A percentile compares a stretch with the other conserved stretches of the same genome.
phyloP scores from a whole-genome alignment of 139 green algal genomes.

The Chlamydomonas eustigma region DNA sequence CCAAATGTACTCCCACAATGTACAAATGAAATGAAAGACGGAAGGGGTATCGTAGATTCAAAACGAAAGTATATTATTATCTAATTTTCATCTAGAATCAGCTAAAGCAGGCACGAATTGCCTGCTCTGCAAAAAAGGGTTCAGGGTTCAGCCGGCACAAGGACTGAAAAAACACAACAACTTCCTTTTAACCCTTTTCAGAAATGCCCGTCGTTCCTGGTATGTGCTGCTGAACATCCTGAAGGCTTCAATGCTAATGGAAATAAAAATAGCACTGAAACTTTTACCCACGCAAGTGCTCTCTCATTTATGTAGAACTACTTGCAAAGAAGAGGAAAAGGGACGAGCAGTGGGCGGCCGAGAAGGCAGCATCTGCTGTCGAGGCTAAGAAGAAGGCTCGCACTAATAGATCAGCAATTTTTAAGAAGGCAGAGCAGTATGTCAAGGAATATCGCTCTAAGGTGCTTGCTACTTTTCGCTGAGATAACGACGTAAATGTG shows the following conservation, averaged over 20 bases:
- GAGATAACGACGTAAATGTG: neutral
- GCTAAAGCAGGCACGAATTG: too few relatives aligned
- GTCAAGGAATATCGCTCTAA: constrained; percentile 95
- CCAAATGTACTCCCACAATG: too few relatives aligned
- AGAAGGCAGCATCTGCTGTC: constrained; percentile 64
- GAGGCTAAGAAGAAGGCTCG: constrained; percentile 65
- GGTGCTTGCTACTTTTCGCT: constrained; percentile 41
- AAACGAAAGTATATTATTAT: too few relatives aligned
- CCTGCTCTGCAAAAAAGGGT: too few relatives aligned
- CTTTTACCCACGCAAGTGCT: too few relatives aligned
- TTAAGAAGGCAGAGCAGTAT: constrained; percentile 97
- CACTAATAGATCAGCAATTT: constrained; percentile 74
- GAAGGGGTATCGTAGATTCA: too few relatives aligned
- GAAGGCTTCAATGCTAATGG: too few relatives aligned
- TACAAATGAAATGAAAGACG: too few relatives aligned
- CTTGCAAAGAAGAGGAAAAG: constrained; percentile 84
- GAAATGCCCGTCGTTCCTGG: neutral
- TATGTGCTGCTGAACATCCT: too few relatives aligned
- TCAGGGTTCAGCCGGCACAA: neutral
- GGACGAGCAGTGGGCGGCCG: constrained; percentile 34
- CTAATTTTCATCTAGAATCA: too few relatives aligned
- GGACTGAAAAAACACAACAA: too few relatives aligned
- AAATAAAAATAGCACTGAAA: too few relatives aligned
- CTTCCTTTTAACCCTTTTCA: neutral
- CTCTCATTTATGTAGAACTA: constrained; percentile 61